Base-by-base conservation (phyloP, 2,329 filamentous ascomycete genomes). In the Atkinsonella hypoxylon region DNA sequence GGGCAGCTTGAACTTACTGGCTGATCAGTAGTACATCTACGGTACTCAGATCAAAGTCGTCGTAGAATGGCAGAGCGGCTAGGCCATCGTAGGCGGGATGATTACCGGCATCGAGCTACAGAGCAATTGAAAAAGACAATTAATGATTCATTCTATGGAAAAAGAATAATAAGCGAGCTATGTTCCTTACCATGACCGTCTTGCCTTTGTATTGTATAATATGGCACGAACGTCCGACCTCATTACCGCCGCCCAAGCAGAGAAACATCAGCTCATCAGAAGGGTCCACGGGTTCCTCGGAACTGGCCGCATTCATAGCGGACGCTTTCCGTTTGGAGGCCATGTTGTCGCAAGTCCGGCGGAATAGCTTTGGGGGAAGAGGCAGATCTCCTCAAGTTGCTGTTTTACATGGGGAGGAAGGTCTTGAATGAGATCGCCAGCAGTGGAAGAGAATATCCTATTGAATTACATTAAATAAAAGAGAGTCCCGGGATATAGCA, bases 121-220 rank as follows among this genome's bases (percentile, higher is more conserved):
- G 41, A 45, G 31, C 52, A 43, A 11, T 4, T 26, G 26, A 3
- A 22, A 50, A 32, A 26, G 38, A 47, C 41, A 49, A 48, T 47
- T 43, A 17, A 17, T 11, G 30, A 9, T 45, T 15, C 20, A 38
- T 17, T 39, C 20, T 18, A 30, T 34, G 39, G 41, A 6, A 6
- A 20, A 40, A 31, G 26, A 36, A 20, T 5, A 43, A 32, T 18
- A 22, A 20, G 38, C 26, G 5, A 18, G 13, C 11, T 2, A 13
- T 22, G 18, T 44, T 18, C 48, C 62, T 60, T 73, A 94, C 89
- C 93, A 98, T 98, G 58, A 98, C 89, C 6, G 91, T 97, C 70
- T 98, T 98, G 55, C 93, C 93, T 71, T 97, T 98, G 78, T 98
- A 98, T 64, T 97, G 89, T 53, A 98, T 83, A 60, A 98, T 95